Conservation (phyloP, 1,284 basidiomycete species). For the Ceratobasidium sp. region DNA sequence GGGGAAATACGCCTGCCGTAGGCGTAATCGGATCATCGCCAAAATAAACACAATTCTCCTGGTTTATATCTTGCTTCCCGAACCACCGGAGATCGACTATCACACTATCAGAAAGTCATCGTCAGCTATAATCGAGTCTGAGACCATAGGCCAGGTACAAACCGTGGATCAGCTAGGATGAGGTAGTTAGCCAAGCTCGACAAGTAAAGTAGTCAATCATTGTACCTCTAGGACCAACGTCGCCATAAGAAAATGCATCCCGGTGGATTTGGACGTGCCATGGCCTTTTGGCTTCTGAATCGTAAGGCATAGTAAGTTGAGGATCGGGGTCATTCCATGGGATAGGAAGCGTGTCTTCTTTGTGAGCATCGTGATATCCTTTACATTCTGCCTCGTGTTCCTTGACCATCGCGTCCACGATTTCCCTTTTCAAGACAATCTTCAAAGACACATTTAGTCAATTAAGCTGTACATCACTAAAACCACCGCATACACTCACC, state of each 20-base stretch:
- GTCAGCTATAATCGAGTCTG: no score
- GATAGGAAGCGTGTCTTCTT: slow-evolving; percentile 54
- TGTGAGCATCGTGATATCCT: slow-evolving; percentile 55
- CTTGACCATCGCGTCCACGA: not conserved
- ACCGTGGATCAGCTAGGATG: slow-evolving; percentile 55
- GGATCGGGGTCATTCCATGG: slow-evolving; percentile 58
- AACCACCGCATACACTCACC: slow-evolving; percentile 15
- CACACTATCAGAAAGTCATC: slow-evolving; percentile 40
- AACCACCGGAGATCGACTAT: slow-evolving; percentile 55
- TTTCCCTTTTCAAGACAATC: slow-evolving; percentile 21
- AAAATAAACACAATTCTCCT: slow-evolving; percentile 54
- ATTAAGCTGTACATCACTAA: not conserved
- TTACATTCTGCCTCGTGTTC: not conserved
- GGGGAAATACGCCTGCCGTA: not conserved
- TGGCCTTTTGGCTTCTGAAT: slow-evolving; percentile 14
- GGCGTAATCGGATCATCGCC: slow-evolving; percentile 23
- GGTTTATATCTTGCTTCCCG: slow-evolving; percentile 49
- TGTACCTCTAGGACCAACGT: slow-evolving; percentile 52
- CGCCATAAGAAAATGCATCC: slow-evolving; percentile 57
- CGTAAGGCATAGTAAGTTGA: slow-evolving; percentile 56
- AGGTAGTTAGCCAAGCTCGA: no score
- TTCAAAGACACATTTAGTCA: not conserved
- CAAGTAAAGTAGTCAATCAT: no score
- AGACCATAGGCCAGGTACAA: no score
- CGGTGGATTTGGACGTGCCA: slow-evolving; percentile 56